Conservation (phyloP, 2,329 filamentous ascomycete genomes). For the Thelonectria blattea region DNA sequence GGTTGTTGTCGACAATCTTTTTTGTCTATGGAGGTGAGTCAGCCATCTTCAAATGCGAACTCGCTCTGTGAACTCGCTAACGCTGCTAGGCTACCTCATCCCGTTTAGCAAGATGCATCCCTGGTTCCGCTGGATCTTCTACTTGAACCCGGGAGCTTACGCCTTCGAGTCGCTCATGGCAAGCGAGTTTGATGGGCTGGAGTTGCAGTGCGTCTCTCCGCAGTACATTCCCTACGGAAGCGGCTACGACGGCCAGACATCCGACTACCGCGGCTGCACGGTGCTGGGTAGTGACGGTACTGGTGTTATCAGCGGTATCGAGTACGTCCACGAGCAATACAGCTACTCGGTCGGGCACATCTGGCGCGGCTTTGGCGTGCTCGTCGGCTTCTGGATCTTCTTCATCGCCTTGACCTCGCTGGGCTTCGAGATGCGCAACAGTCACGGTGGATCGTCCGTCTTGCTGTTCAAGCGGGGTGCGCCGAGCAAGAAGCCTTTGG, state of each 20-base stretch:
- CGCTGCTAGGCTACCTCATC: no score
- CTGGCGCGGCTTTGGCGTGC: conserved; percentile 76
- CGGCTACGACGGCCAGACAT: conserved; percentile 34
- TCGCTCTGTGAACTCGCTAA: no score
- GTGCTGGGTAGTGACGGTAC: conserved; percentile 53
- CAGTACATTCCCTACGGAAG: conserved; percentile 60
- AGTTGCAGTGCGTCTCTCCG: conserved; percentile 62
- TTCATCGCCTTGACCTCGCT: conserved; percentile 73
- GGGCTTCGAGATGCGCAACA: conserved; percentile 61
- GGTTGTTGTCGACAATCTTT: conserved; percentile 37
- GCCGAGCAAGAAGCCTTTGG: conserved; percentile 40
- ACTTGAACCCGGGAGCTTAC: conserved; percentile 59
- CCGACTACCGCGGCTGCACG: conserved; percentile 55
- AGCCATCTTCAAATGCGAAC: no score
- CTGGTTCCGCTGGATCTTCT: conserved; percentile 63
- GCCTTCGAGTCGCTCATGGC: conserved; percentile 67
- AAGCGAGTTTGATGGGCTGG: conserved; percentile 62
- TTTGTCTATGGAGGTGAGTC: conserved; percentile 43
- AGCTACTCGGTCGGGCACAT: conserved; percentile 59
- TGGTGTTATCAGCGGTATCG: conserved; percentile 55
- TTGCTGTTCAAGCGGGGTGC: conserved; percentile 21
- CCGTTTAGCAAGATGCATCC: conserved; percentile 52
- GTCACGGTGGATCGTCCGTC: conserved; percentile 21
- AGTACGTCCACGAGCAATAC: conserved; percentile 57
- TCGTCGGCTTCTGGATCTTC: conserved; percentile 73